Percentiles rank a stretch among this genome's conserved stretches.
These are phyloP conservation scores for Pseudogymnoascus sp. DNA, from an alignment of 2,329 filamentous ascomycete genomes.

Conservation along the genomic window DNA sequence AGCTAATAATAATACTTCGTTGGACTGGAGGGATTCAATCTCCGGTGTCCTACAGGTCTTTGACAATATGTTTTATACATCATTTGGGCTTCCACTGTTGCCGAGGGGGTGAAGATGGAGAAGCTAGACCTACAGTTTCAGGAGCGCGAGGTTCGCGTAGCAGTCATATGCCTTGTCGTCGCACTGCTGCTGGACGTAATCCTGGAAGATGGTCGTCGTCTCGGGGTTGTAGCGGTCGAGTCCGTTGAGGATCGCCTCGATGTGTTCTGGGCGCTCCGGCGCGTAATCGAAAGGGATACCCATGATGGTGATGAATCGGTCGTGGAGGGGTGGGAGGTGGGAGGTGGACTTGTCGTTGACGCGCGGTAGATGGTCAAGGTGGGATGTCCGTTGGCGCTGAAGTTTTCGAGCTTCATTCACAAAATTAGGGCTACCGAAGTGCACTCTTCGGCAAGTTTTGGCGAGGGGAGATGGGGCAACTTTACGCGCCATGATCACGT, in stretches of 20 bases:
- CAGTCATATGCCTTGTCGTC: conserved; percentile 90
- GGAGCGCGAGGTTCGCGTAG: conserved; percentile 89
- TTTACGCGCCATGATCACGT: neutral
- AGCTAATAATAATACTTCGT: conserved; percentile 69
- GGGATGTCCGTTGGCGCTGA: conserved; percentile 8
- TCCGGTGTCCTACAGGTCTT: conserved; percentile 60
- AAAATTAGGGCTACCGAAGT: conserved; percentile 8
- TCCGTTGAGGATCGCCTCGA: conserved; percentile 89
- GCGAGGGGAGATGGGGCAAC: neutral
- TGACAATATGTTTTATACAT: conserved; percentile 11
- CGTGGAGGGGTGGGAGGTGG: neutral
- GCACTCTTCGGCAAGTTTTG: neutral
- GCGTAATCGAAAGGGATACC: conserved; percentile 66
- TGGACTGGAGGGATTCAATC: conserved; percentile 46
- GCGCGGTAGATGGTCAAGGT: conserved; percentile 7
- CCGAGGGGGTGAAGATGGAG: neutral
- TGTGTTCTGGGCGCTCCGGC: conserved; percentile 84
- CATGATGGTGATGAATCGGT: conserved; percentile 18
- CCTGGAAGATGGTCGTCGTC: conserved; percentile 86
- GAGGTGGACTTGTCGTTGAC: neutral
- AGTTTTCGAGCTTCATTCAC: conserved; percentile 8
- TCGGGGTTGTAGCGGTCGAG: conserved; percentile 98
- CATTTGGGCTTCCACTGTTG: conserved; percentile 13
- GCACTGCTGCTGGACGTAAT: conserved; percentile 90
- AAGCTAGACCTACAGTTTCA: conserved; percentile 78